phyloP scores from a whole-genome alignment of 371 early-diverging fungal genomes.

The Saksenaea vasiformis region DNA sequence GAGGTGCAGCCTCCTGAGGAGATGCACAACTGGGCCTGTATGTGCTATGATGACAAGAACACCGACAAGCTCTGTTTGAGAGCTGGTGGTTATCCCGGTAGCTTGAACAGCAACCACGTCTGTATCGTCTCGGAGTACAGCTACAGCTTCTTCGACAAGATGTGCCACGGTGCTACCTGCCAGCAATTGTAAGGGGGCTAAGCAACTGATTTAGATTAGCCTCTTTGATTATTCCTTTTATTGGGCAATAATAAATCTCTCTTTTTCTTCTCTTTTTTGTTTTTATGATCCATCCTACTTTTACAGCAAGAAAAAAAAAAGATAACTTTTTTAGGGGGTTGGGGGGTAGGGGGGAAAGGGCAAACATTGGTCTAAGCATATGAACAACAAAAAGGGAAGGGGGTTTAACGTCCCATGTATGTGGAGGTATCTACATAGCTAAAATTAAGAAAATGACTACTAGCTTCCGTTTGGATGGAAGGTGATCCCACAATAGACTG shows the following conservation, averaged over 20 bases:
- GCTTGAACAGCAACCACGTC: neutral
- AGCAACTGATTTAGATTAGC: neutral
- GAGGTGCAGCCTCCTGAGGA: neutral
- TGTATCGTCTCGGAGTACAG: slow-evolving; percentile 4
- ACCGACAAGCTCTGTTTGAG: neutral
- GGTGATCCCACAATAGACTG: slow-evolving; percentile 20
- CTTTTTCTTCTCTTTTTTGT: neutral
- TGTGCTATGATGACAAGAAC: neutral
- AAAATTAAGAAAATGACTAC: slow-evolving; percentile 34
- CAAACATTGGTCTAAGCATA: neutral
- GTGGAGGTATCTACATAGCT: slow-evolving; percentile 30
- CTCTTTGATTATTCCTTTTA: neutral
- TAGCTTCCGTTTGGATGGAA: slow-evolving; percentile 3
- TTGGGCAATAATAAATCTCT: neutral
- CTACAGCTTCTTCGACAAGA: neutral
- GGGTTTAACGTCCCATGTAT: neutral
- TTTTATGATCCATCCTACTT: neutral
- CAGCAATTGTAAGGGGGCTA: neutral
- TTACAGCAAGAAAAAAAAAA: too few species aligned
- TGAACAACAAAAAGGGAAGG: neutral
- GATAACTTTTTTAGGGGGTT: too few species aligned
- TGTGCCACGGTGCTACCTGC: neutral
- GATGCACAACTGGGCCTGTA: neutral
- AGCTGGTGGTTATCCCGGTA: neutral
- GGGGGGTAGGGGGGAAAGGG: too few species aligned